Conservation (phyloP, 192 early-diverging fungal species). For the Linnemannia zychae region DNA sequence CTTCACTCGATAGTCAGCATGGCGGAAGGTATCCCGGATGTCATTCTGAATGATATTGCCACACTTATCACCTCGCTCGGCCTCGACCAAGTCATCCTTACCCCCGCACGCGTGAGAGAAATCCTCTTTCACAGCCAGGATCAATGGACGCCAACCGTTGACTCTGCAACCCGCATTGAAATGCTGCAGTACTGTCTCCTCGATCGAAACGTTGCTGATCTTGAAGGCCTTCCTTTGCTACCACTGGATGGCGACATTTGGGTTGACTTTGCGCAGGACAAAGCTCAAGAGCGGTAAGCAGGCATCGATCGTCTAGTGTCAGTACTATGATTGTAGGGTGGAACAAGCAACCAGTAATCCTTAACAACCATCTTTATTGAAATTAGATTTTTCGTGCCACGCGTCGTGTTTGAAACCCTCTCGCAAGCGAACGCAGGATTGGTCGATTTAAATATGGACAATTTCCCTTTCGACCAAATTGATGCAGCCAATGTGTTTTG, state of each 20-base stretch:
- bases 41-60: background rate
- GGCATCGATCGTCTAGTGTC: background rate
- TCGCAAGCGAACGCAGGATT: conserved; percentile 9
- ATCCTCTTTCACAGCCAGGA: conserved; percentile 7
- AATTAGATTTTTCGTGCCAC: background rate
- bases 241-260: conserved; percentile 22
- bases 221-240: conserved; percentile 33
- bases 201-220: conserved; percentile 20
- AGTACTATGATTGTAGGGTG: too few relatives aligned
- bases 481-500: background rate
- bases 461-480: background rate
- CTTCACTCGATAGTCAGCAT: conserved; percentile 3
- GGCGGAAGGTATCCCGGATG: conserved; percentile 9
- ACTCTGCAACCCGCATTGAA: background rate
- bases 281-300: background rate
- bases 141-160: background rate
- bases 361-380: background rate
- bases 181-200: conserved; percentile 24
- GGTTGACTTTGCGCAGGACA: conserved; percentile 18
- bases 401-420: background rate
- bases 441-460: conserved; percentile 1
- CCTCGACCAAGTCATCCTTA: conserved; percentile 19
- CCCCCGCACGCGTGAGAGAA: conserved; percentile 5
- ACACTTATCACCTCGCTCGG: background rate
- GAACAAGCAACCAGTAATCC: background rate